Percentiles rank a stretch among this genome's conserved stretches.
Conservation (phyloP, 257 asterid species). For the Przewalskia tangutica region DNA sequence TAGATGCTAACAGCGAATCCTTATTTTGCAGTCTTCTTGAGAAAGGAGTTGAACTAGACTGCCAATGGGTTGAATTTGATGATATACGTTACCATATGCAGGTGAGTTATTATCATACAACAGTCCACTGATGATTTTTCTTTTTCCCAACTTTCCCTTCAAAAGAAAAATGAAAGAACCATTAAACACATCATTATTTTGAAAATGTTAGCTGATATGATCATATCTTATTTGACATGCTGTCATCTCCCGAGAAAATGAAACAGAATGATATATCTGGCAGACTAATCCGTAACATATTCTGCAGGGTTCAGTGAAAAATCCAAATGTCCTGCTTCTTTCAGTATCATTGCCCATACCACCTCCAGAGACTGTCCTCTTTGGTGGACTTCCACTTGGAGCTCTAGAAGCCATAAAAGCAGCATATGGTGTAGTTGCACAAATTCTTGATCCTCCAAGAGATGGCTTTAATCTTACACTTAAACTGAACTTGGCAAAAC, state of each 20-base stretch:
- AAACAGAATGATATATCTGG: background rate
- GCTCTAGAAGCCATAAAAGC: conserved; percentile 90
- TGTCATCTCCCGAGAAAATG: background rate
- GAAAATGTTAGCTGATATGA: background rate
- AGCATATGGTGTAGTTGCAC: conserved; percentile 72
- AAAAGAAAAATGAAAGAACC: background rate
- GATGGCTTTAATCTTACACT: conserved; percentile 93
- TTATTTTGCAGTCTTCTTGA: conserved; percentile 63
- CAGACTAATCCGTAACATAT: background rate
- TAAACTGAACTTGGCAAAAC: conserved; percentile 84
- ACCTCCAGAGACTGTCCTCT: conserved; percentile 75
- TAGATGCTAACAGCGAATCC: conserved; percentile 1
- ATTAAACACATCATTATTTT: background rate
- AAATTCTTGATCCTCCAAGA: conserved; percentile 96
- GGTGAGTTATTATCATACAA: conserved; percentile 31
- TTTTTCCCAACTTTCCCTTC: background rate
- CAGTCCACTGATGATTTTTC: background rate
- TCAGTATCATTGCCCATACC: conserved; percentile 80
- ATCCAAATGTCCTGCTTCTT: conserved; percentile 58
- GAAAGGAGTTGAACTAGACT: conserved; percentile 84
- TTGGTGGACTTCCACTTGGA: conserved; percentile 85
- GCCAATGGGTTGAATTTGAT: conserved; percentile 87
- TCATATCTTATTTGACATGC: background rate
- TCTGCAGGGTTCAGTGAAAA: conserved; percentile 71
- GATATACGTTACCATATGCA: conserved; percentile 90